phyloP scores from a whole-genome alignment of 208 protist species.

The Leishmania tropica region DNA sequence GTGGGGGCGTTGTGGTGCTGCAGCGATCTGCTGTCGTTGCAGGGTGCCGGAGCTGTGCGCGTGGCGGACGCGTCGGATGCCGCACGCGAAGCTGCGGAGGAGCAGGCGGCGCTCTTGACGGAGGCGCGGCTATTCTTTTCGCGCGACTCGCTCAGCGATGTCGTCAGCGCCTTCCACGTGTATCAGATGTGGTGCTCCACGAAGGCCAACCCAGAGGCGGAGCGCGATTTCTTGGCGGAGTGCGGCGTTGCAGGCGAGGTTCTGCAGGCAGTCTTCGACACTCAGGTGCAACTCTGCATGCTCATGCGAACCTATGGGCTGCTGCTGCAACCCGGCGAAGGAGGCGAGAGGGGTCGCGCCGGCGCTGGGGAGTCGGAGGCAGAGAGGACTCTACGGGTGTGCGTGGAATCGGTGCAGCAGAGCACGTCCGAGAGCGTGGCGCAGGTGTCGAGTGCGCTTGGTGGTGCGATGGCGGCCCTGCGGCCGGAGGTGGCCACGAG shows the following conservation, averaged over 20 bases:
- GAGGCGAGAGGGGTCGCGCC: not conserved
- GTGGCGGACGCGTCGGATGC: conserved; percentile 18
- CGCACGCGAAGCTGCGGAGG: conserved; percentile 15
- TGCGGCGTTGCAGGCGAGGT: conserved; percentile 44
- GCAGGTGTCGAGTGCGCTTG: conserved; percentile 17
- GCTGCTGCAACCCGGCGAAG: not conserved
- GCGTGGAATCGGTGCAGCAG: not conserved
- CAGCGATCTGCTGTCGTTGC: conserved; percentile 53
- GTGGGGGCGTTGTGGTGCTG: conserved; percentile 70
- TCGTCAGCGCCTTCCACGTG: conserved; percentile 66
- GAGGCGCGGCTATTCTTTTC: conserved; percentile 86
- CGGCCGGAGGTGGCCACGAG: conserved; percentile 43
- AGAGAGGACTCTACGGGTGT: conserved; percentile 13
- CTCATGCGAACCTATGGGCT: conserved; percentile 17
- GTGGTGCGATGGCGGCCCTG: conserved; percentile 32
- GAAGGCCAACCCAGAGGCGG: conserved; percentile 22
- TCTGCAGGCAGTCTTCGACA: conserved; percentile 40
- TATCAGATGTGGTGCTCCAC: conserved; percentile 81
- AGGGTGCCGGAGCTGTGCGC: conserved; percentile 11
- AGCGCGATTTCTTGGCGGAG: conserved; percentile 57
- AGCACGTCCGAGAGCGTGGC: not conserved
- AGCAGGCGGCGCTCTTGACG: conserved; percentile 43
- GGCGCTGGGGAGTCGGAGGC: conserved; percentile 2
- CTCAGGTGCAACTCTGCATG: conserved; percentile 33
- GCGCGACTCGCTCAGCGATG: conserved; percentile 64